Conservation (phyloP, 768 basidiomycete genomes). For the Serendipita sp. region DNA sequence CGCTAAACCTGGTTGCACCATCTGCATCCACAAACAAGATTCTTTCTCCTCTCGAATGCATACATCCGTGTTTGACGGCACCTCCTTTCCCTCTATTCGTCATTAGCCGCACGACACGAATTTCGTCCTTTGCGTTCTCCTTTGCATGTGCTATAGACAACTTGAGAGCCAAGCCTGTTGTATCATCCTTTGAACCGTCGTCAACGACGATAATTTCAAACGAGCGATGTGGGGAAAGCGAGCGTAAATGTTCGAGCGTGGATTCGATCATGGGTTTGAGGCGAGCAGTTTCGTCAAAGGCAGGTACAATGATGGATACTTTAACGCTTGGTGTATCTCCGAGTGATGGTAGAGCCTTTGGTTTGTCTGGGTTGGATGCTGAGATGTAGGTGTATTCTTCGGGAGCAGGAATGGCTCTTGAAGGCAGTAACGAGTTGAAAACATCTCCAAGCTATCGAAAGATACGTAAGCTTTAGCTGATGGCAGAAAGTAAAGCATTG, state of each 20-base stretch:
- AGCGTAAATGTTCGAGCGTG: constrained; percentile 48
- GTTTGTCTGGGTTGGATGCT: constrained; percentile 34
- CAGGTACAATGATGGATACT: constrained; percentile 74
- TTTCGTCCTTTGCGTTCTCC: constrained; percentile 39
- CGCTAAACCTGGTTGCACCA: constrained; percentile 77
- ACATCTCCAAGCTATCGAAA: background rate
- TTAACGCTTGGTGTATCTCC: constrained; percentile 42
- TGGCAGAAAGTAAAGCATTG: background rate
- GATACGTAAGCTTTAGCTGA: background rate
- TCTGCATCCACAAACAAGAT: constrained; percentile 92
- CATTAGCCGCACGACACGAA: constrained; percentile 64
- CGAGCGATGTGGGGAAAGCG: constrained; percentile 30
- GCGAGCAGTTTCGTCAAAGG: constrained; percentile 78
- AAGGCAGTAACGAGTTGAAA: background rate
- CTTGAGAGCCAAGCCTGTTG: constrained; percentile 44
- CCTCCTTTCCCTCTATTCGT: constrained; percentile 86
- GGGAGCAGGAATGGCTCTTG: constrained; percentile 27
- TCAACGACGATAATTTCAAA: constrained; percentile 81
- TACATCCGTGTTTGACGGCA: constrained; percentile 81
- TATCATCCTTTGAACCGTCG: constrained; percentile 74
- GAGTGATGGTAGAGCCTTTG: constrained; percentile 40
- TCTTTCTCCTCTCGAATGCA: constrained; percentile 59
- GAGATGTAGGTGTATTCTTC: constrained; percentile 61
- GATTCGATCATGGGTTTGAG: constrained; percentile 72
- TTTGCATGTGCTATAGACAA: constrained; percentile 30